Evolutionary conservation across 2,329 filamentous ascomycete species (phyloP).

Genomic region (Xylaria sp.): DNA sequence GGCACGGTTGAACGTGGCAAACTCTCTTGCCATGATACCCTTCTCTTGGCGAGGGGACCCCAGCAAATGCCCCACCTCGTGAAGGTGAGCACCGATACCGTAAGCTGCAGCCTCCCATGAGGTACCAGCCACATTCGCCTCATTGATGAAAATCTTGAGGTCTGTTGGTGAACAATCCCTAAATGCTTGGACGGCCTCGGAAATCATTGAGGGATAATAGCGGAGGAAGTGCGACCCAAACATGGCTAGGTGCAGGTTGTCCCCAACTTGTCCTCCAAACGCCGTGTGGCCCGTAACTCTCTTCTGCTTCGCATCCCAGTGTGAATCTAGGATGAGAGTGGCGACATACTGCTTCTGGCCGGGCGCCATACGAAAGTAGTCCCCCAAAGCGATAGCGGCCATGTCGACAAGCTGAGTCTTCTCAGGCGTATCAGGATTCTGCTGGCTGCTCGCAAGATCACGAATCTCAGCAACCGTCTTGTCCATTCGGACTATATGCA

Average conservation of each 20-base stretch:
- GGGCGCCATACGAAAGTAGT: conserved; percentile 77
- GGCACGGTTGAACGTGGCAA: conserved; percentile 83
- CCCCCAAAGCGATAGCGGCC: conserved; percentile 79
- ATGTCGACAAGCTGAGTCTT: conserved; percentile 81
- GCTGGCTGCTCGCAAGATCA: conserved; percentile 81
- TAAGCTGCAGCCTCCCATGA: conserved; percentile 97
- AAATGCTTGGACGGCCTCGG: conserved; percentile 90
- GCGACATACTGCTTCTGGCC: conserved; percentile 92
- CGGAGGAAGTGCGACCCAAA: conserved; percentile 94
- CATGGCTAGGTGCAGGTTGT: conserved; percentile 82
- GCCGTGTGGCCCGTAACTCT: conserved; percentile 84
- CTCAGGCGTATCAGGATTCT: conserved; percentile 74
- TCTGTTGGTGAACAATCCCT: conserved; percentile 92
- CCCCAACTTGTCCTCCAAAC: conserved; percentile 78
- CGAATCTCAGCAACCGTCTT: conserved; percentile 88
- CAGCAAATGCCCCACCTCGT: conserved; percentile 90
- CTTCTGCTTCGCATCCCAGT: conserved; percentile 81
- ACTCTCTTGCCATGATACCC: conserved; percentile 93
- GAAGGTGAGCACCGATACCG: conserved; percentile 91
- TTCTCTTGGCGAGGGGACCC: conserved; percentile 90
- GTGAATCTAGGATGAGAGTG: conserved; percentile 84
- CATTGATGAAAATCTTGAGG: conserved; percentile 81
- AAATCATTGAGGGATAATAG: conserved; percentile 87
- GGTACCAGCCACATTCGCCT: conserved; percentile 86
- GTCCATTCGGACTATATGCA: conserved; percentile 85